A percentile compares a stretch with the other conserved stretches of the same genome.
Evolutionary conservation across 768 basidiomycete species (phyloP).

Genomic region (Sarcodon aspratus): DNA sequence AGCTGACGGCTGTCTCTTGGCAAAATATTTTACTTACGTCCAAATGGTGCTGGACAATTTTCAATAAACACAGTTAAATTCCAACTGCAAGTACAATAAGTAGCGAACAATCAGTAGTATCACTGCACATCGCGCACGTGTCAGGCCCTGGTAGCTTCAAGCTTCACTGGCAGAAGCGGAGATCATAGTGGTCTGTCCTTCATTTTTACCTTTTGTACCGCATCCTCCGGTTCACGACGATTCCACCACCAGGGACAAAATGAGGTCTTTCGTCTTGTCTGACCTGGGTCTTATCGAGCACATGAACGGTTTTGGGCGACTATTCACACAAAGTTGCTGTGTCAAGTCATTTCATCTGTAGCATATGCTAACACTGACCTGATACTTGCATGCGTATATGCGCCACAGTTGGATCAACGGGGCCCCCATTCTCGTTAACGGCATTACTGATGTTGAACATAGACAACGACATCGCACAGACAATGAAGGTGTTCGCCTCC

Average conservation of each 20-base stretch:
- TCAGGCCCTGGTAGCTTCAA: too few relatives aligned
- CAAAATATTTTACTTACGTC: too few relatives aligned
- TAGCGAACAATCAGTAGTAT: too few relatives aligned
- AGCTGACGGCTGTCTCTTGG: too few relatives aligned
- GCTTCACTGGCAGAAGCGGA: too few relatives aligned
- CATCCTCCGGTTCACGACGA: too few relatives aligned
- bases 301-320: conserved; percentile 8
- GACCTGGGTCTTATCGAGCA: conserved; percentile 3
- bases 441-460: conserved; percentile 21
- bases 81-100: too few relatives aligned
- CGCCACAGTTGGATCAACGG: conserved; percentile 13
- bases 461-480: conserved; percentile 24
- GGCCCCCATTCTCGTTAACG: conserved; percentile 7
- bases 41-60: too few relatives aligned
- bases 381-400: conserved; percentile 15
- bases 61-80: too few relatives aligned
- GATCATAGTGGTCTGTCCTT: too few relatives aligned
- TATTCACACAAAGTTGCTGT: background rate
- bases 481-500: conserved; percentile 24
- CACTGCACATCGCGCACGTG: too few relatives aligned
- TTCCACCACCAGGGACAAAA: background rate
- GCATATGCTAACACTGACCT: conserved; percentile 8
- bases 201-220: too few relatives aligned
- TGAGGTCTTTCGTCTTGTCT: conserved; percentile 6
- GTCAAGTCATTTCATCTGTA: background rate